Percentiles rank a stretch among this genome's conserved stretches.
Evolutionary conservation across 495 filamentous ascomycete species (phyloP).

Genomic region (Letharia columbiana): DNA sequence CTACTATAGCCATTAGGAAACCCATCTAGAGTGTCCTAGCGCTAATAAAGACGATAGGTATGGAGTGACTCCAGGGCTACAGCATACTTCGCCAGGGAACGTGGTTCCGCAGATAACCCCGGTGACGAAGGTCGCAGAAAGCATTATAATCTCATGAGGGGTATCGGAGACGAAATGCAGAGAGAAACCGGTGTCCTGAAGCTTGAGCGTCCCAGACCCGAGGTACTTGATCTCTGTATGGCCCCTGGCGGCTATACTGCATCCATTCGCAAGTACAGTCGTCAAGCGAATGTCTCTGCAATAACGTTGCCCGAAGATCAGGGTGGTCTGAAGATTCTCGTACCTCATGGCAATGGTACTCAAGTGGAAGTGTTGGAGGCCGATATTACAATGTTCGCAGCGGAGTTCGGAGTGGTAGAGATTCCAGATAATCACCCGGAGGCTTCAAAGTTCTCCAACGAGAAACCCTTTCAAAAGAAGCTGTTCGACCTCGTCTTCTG

Average conservation of each 20-base stretch:
- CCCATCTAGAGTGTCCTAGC: constrained; percentile 45
- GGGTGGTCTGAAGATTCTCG: constrained; percentile 39
- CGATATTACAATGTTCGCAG: constrained; percentile 48
- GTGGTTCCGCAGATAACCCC: constrained; percentile 31
- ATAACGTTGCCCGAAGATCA: constrained; percentile 36
- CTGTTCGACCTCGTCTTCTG: constrained; percentile 48
- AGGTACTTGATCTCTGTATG: constrained; percentile 47
- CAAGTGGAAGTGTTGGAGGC: constrained; percentile 29
- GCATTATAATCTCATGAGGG: constrained; percentile 33
- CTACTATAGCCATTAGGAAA: accelerated
- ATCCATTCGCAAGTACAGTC: constrained; percentile 32
- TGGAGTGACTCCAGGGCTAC: constrained; percentile 38
- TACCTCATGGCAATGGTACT: constrained; percentile 18
- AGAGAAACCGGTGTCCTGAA: constrained; percentile 15
- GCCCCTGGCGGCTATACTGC: constrained; percentile 47
- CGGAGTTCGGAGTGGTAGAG: constrained; percentile 39
- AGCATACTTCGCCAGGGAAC: constrained; percentile 33
- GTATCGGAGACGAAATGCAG: constrained; percentile 29
- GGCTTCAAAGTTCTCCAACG: constrained; percentile 31
- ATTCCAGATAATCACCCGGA: constrained; percentile 42
- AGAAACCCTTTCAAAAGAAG: constrained; percentile 22
- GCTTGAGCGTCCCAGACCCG: not conserved
- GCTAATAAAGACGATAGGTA: constrained; percentile 26
- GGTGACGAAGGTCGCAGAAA: constrained; percentile 8
- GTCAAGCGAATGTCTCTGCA: constrained; percentile 30